phyloP scores from a whole-genome alignment of 805 yeast genomes.

The Metschnikowia lachancei region DNA sequence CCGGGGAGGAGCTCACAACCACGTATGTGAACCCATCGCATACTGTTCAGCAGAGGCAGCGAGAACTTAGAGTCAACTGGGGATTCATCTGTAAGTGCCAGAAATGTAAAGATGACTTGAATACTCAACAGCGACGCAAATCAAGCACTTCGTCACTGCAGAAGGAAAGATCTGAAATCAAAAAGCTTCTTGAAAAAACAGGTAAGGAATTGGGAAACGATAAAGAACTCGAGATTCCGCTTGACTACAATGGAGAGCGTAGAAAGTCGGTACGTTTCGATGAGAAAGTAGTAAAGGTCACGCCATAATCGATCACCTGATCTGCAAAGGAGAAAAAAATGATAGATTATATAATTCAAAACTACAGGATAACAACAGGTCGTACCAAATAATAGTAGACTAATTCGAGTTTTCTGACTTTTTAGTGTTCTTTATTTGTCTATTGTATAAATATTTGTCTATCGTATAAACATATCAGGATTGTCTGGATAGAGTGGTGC shows the following conservation, averaged over 20 bases:
- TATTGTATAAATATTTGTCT: not conserved
- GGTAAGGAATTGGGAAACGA: slow-evolving; percentile 37
- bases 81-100: slow-evolving; percentile 72
- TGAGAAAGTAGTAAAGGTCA: slow-evolving; percentile 44
- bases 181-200: slow-evolving; percentile 43
- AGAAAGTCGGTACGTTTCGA: slow-evolving; percentile 67
- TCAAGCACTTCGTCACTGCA: slow-evolving; percentile 31
- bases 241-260: slow-evolving; percentile 39
- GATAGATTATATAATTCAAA: too few species aligned
- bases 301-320: not conserved
- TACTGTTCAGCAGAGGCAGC: slow-evolving; percentile 58
- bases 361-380: not conserved
- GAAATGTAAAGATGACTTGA: slow-evolving; percentile 59
- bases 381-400: not conserved
- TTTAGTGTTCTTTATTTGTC: too few species aligned
- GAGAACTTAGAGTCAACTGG: slow-evolving; percentile 70
- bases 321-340: too few species aligned
- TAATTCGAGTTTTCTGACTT: too few species aligned
- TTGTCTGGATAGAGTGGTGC: not conserved
- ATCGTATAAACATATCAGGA: too few species aligned
- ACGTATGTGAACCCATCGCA: slow-evolving; percentile 68
- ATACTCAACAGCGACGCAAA: slow-evolving; percentile 44
- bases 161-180: slow-evolving; percentile 37
- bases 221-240: slow-evolving; percentile 48
- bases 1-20: slow-evolving; percentile 67